Base-by-base conservation (phyloP, 2,329 filamentous ascomycete genomes). In the Pseudophaeomoniella oleicola region DNA sequence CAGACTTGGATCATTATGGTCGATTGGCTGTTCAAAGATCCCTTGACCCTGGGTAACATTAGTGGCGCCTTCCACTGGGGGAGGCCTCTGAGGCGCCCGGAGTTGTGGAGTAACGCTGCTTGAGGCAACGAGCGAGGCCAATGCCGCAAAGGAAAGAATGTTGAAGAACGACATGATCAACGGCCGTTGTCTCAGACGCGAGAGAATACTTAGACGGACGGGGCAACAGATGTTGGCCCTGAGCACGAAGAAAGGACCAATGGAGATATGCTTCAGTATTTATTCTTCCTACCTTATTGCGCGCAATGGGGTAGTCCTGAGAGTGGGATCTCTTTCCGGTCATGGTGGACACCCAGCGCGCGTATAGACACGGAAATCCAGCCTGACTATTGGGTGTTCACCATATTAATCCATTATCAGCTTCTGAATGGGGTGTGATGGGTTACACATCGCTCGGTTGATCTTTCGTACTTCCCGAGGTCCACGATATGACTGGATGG, bases 21-120 rank as follows among this genome's bases (percentile, higher is more conserved):
- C 72, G 34, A 77, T 67, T 37, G 69, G 57, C 50, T 77, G 73
- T 42, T 67, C 50, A 40, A 74, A 75, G 4, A 53, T 59, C 9
- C 22, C n/a, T 27, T 27, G 22, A 27, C 22, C 22, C n/a, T 27
- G 22, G 22, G n/a, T n/a, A 27, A n/a, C 22, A 27, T 9, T n/a
- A 27, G 22, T 9, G n/a, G 9, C n/a, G 22, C n/a, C 22, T 6
- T 27, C 22, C 22, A 27, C 22, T n/a, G 22, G 22, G 6, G 22
- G 22, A 6, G n/a, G 6, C 22, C 22, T 27, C 22, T 27, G 22
- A n/a, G 22, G 22, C 6, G 22, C 22, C n/a, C n/a, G 22, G 6
- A 27, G 9, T n/a, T 27, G 22, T n/a, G 22, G n/a, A 27, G 22
- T 6, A 27, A 27, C 9, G 6, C n/a, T 27, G 22, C 22, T 27